phyloP scores from a whole-genome alignment of 768 basidiomycete species.

The Phylloporus rhodoxanthus region DNA sequence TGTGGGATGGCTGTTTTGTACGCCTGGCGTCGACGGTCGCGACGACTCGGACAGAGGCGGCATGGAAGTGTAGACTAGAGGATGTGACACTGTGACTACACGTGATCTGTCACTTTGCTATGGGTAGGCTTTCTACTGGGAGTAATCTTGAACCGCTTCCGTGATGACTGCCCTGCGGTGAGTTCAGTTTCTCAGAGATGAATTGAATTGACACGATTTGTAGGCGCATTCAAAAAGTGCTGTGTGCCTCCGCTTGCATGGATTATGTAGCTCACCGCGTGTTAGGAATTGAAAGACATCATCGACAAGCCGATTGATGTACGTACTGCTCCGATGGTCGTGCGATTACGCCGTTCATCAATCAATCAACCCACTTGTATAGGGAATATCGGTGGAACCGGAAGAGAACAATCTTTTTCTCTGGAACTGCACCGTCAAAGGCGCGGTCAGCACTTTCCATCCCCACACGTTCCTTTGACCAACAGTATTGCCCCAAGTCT shows the following conservation, averaged over 20 bases:
- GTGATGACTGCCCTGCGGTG: conserved; percentile 39
- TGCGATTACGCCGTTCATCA: conserved; percentile 8
- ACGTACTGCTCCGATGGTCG: conserved; percentile 18
- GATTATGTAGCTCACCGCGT: conserved; percentile 8
- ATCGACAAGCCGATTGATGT: conserved; percentile 61
- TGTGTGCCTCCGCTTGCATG: neutral
- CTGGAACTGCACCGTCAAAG: conserved; percentile 77
- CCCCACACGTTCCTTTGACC: conserved; percentile 1
- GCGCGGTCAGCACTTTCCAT: conserved; percentile 45
- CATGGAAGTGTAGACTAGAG: too few relatives aligned
- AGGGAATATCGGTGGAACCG: conserved; percentile 61
- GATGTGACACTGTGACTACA: neutral
- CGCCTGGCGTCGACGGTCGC: conserved; percentile 30
- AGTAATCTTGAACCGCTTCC: neutral
- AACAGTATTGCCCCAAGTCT: conserved; percentile 36
- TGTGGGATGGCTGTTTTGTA: conserved; percentile 4
- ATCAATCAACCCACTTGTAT: conserved; percentile 1
- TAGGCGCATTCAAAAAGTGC: conserved; percentile 77
- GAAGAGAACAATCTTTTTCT: conserved; percentile 67
- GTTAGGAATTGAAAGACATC: conserved; percentile 64
- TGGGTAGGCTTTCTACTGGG: too few relatives aligned
- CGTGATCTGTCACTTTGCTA: too few relatives aligned
- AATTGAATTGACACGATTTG: conserved; percentile 19
- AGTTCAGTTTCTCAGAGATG: conserved; percentile 2
- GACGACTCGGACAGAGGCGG: conserved; percentile 27